Evolutionary conservation across 1,284 basidiomycete species (phyloP).

Genomic region (Tylopilus orsonianus): DNA sequence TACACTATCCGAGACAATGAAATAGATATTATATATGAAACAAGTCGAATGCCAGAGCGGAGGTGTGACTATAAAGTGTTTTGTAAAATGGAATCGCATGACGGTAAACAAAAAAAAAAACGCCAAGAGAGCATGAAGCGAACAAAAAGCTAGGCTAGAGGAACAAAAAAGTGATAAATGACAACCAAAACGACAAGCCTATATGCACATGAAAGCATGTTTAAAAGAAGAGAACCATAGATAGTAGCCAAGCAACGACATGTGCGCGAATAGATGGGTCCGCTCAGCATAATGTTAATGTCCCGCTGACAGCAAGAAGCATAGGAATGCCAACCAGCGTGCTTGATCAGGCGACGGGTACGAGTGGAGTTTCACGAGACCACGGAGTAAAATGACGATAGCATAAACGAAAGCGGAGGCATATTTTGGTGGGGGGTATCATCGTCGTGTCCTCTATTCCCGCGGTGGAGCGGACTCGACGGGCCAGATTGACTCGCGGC

Average conservation of each 20-base stretch:
- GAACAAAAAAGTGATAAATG: constrained; percentile 30
- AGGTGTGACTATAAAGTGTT: constrained; percentile 22
- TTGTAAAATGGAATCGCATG: constrained; percentile 22
- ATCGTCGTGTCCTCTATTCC: constrained; percentile 23
- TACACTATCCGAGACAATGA: constrained; percentile 27
- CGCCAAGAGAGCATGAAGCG: constrained; percentile 4
- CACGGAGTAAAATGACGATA: constrained; percentile 23
- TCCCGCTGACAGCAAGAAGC: constrained; percentile 21
- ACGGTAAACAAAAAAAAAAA: constrained; percentile 11
- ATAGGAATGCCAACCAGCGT: constrained; percentile 13
- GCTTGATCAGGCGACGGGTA: constrained; percentile 11
- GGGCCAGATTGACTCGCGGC: constrained; percentile 31
- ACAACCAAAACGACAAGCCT: constrained; percentile 27
- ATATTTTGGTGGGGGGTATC: constrained; percentile 26
- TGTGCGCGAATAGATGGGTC: constrained; percentile 19
- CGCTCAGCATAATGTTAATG: constrained; percentile 31
- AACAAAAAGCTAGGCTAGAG: constrained; percentile 6
- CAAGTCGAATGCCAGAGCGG: constrained; percentile 20
- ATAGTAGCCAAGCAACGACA: constrained; percentile 30
- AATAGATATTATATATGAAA: constrained; percentile 36
- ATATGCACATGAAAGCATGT: constrained; percentile 33
- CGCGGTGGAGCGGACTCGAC: constrained; percentile 31
- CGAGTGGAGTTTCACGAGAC: constrained; percentile 27
- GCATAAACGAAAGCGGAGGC: constrained; percentile 32
- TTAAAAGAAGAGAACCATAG: constrained; percentile 23